These are phyloP conservation scores for Aspergillus ibericus DNA, from an alignment of 2,329 filamentous ascomycete species.

Conservation along the genomic window DNA sequence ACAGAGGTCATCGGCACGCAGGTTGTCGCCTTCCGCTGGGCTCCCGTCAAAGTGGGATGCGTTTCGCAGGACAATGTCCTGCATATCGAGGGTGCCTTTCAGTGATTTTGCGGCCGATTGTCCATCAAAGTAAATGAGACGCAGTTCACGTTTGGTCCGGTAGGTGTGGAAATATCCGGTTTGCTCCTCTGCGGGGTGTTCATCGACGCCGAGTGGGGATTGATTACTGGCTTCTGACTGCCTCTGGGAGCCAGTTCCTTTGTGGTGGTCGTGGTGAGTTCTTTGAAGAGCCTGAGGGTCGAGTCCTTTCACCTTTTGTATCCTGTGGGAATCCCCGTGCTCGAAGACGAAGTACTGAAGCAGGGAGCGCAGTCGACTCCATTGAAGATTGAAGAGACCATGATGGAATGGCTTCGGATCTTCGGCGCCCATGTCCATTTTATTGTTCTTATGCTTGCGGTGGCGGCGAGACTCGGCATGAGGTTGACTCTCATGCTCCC, in stretches of 20 bases:
- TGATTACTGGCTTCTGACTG: not conserved
- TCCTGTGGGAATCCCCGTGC: not conserved
- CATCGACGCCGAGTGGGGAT: not conserved
- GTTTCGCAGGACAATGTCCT: not conserved
- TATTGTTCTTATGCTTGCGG: not conserved
- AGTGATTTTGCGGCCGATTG: not conserved
- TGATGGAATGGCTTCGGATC: not conserved
- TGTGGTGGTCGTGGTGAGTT: not conserved
- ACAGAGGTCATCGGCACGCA: not conserved
- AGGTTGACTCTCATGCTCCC: not conserved
- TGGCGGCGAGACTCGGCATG: not conserved
- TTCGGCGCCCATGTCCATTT: not conserved
- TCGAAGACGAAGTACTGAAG: not conserved
- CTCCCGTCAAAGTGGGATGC: not conserved
- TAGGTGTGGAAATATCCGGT: not conserved
- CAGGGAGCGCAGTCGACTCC: not conserved
- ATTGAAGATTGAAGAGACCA: not conserved
- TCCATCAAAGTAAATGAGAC: not conserved
- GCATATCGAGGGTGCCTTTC: not conserved
- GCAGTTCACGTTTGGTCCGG: not conserved
- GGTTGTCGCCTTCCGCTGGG: not conserved
- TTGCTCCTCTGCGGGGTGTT: not conserved
- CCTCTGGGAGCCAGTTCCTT: not conserved
- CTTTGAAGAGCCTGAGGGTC: not conserved
- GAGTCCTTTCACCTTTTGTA: not conserved